Percentiles rank a stretch among this genome's conserved stretches.
phyloP scores from a whole-genome alignment of 352 stramenopile genomes.

The Pythium scleroteichum region DNA sequence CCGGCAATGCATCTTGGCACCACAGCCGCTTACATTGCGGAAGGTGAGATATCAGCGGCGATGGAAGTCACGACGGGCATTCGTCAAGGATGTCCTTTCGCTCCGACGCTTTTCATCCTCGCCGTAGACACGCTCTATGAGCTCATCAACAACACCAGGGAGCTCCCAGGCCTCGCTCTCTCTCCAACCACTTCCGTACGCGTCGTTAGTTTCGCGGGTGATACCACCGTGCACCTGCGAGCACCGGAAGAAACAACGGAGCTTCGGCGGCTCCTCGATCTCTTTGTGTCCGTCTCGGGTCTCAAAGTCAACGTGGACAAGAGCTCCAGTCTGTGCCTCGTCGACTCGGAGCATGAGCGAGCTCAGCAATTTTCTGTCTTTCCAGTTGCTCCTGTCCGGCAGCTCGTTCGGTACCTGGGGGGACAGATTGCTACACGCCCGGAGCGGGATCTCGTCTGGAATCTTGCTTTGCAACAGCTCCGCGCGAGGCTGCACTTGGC shows the following conservation, averaged over 20 bases:
- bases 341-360: background rate
- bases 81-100: slow-evolving; percentile 12
- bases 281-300: background rate
- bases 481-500: slow-evolving; percentile 5
- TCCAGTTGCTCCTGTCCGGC: background rate
- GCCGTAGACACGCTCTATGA: slow-evolving; percentile 13
- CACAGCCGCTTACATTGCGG: background rate
- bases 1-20: slow-evolving; percentile 6
- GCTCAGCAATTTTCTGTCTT: background rate
- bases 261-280: background rate
- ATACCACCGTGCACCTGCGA: background rate
- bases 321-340: background rate
- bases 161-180: background rate
- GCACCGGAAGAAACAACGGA: background rate
- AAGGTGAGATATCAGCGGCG: background rate
- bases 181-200: background rate
- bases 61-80: background rate
- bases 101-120: slow-evolving; percentile 9
- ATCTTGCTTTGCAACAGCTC: slow-evolving; percentile 2
- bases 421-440: background rate
- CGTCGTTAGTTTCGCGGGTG: slow-evolving; percentile 7
- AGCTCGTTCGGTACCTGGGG: slow-evolving; percentile 9
- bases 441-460: background rate
- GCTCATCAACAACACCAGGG: background rate
- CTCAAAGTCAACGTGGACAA: slow-evolving; percentile 1